These are phyloP conservation scores for Funneliformis mosseae DNA, from an alignment of 192 early-diverging fungal species.

Conservation along the genomic window DNA sequence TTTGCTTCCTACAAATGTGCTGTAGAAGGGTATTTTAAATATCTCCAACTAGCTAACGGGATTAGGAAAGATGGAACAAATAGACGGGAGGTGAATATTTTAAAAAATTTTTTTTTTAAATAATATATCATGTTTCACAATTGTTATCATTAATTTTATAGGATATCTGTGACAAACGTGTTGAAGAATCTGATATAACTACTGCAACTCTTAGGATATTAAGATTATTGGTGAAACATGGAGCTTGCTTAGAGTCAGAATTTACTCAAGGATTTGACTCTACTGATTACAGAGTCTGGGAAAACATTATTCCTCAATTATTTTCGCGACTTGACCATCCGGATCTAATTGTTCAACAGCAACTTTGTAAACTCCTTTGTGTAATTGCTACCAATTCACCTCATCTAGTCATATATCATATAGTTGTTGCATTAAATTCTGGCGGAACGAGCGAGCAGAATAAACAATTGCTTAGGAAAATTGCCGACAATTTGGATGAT, in stretches of 20 bases:
- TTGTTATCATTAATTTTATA: neutral
- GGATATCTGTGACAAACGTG: slow-evolving; percentile 26
- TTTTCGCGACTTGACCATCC: slow-evolving; percentile 74
- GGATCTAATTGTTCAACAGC: slow-evolving; percentile 52
- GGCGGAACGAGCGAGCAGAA: slow-evolving; percentile 43
- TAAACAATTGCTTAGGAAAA: slow-evolving; percentile 42
- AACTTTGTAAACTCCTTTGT: slow-evolving; percentile 57
- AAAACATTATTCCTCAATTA: slow-evolving; percentile 72
- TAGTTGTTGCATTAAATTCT: slow-evolving; percentile 57
- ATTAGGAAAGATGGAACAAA: neutral
- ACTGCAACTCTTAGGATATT: slow-evolving; percentile 66
- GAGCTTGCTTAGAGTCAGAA: slow-evolving; percentile 46
- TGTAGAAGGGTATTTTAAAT: slow-evolving; percentile 28
- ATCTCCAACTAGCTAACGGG: neutral
- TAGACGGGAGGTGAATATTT: neutral
- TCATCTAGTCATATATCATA: slow-evolving; percentile 68
- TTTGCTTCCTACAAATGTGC: slow-evolving; percentile 4
- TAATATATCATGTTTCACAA: neutral
- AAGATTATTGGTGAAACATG: slow-evolving; percentile 65
- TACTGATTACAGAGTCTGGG: slow-evolving; percentile 57
- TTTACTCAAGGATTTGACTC: slow-evolving; percentile 49
- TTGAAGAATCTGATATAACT: slow-evolving; percentile 47
- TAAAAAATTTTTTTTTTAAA: neutral
- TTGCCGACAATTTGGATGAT: slow-evolving; percentile 43
- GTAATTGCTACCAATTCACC: slow-evolving; percentile 63